Evolutionary conservation across 352 stramenopile genomes (phyloP).

Genomic region (Phytophthora foliorum): DNA sequence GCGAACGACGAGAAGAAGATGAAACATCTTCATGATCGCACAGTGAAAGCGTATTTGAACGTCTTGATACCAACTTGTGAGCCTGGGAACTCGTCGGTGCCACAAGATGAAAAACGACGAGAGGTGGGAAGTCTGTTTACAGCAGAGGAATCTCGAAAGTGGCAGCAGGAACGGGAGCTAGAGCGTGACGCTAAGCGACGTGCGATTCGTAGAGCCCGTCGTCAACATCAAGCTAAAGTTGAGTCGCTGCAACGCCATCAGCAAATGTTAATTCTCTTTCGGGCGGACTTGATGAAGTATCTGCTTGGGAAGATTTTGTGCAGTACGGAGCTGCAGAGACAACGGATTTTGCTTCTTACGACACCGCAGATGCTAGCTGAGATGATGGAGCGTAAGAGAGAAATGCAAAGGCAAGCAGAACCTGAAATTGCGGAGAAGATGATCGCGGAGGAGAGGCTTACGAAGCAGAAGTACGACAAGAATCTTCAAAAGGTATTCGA

Average conservation of each 20-base stretch:
- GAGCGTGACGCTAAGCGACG: conserved; percentile 54
- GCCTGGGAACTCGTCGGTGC: neutral
- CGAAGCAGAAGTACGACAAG: conserved; percentile 31
- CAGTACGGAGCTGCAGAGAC: conserved; percentile 61
- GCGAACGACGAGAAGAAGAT: conserved; percentile 49
- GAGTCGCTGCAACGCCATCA: conserved; percentile 48
- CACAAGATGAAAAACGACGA: conserved; percentile 24
- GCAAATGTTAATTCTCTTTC: conserved; percentile 60
- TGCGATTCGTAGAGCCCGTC: conserved; percentile 41
- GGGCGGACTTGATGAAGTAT: conserved; percentile 51
- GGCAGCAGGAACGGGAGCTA: conserved; percentile 56
- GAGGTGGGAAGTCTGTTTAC: conserved; percentile 61
- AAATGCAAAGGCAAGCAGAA: conserved; percentile 44
- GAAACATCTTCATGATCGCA: conserved; percentile 48
- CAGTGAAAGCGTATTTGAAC: conserved; percentile 51
- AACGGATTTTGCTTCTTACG: conserved; percentile 66
- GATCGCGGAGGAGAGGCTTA: conserved; percentile 30
- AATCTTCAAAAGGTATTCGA: conserved; percentile 68
- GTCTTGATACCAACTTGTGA: conserved; percentile 43
- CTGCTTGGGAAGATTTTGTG: conserved; percentile 61
- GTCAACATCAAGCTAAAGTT: conserved; percentile 56
- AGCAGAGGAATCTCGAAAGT: conserved; percentile 53
- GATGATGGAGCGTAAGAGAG: conserved; percentile 37
- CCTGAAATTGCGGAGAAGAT: conserved; percentile 67
- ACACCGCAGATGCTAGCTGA: conserved; percentile 60